Base-by-base conservation (phyloP, 176 grass and related monocot species). In the Themeda triandra region DNA sequence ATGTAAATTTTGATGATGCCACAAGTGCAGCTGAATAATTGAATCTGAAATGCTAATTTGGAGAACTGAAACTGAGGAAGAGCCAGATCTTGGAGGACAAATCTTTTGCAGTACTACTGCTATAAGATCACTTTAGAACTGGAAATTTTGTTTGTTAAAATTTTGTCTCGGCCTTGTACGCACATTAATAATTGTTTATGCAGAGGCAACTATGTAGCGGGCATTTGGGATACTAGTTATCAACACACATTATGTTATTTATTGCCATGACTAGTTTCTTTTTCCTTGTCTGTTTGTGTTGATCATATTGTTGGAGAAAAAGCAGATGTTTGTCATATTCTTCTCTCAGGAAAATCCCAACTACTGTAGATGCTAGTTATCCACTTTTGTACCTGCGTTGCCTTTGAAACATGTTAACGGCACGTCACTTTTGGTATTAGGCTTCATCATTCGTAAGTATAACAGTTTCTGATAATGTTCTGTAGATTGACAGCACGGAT, bases 401-500 rank as follows among this genome's bases (percentile, higher is more conserved):
- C 18, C 49, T 63, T 69, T 46, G 48, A 36, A 86, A 81, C 51
- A 51, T 82, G 25, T 10, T 88, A 66, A n/a, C 0, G 27, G 24
- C 59, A 63, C 4, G 6, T 28, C 59, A 63, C 59, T 60, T 60
- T 60, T 48, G 3, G 64, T 86, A 82, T 45, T 45, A 23, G 49
- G 40, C 27, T 51, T 12, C 39, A 80, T 85, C 7, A 84, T 49
- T 87, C 35, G 71, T 76, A 67, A 23, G 10, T 66, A 77, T 48
- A 48, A 85, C 51, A 74, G 11, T 4, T 82, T 39, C 24, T 89
- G 36, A 13, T 28, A 66, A 78, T 83, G 25, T 88, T 37, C 51
- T 92, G 33, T 70, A 99, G 96, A 83, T 99, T 58, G 84, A 96
- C 80, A 73, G 94, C 37, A 69, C 62, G 30, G 96, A 94, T 39